Base-by-base conservation (phyloP, 768 basidiomycete genomes). In the Tubosaeta brunneosetosa region DNA sequence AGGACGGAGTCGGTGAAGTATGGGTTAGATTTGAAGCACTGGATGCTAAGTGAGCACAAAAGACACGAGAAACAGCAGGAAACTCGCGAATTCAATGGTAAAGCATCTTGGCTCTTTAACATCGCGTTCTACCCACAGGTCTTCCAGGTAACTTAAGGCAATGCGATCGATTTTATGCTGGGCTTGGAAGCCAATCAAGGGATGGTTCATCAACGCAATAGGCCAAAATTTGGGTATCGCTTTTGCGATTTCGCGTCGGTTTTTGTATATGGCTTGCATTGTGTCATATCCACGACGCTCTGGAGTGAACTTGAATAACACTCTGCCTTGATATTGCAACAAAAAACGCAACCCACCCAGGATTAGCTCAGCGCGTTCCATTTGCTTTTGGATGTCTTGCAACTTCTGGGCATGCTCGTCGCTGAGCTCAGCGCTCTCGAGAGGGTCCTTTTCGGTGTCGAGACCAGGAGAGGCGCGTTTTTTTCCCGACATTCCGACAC, bases 21-120 rank as follows among this genome's bases (percentile, higher is more conserved):
- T 19, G 88, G 88, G 72, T 93, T 93, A 64, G 90, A 79, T 68
- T 87, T 89, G 77, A 92, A 93, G 64, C 87, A 65, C 91, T 93
- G 42, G 17, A 47, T 13, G 17, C 19, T 29, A 9, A 34, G 37
- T 63, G 47, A 61, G 50, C n/a, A 43, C 46, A 0, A 26, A 29
- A 38, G 32, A 31, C 26, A 13, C 43, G 19, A 49, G 49, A 54
- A 44, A 48, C 22, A 41, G 50, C 47, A 51, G 46, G 47, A 31
- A 31, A 82, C 93, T 64, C 69, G 94, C 94, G 72, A 97, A 92
- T 76, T 94, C 86, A 50, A 95, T 70, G 46, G 85, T 87, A 73
- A 85, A 95, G 64, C 84, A 86, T 61, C 94, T 74, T 51, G 84
- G 83, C 68, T 97, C 93, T 40, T 71, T 68, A 38, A 77, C 61